Evolutionary conservation across 2,329 filamentous ascomycete genomes (phyloP).

Genomic region (Epichloe gansuensis): DNA sequence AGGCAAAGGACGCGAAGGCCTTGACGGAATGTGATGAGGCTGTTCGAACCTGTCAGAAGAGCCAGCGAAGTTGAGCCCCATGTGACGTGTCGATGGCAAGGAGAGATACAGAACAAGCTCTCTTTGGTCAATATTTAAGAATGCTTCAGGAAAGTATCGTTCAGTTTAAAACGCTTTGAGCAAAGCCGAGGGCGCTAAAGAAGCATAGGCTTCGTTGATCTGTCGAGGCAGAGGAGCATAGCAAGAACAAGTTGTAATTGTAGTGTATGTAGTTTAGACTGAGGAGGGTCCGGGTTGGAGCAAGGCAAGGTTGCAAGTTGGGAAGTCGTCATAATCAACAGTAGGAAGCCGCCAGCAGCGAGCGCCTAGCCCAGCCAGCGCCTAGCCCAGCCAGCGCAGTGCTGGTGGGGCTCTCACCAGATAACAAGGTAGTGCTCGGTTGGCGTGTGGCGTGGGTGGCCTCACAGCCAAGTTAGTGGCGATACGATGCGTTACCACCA

Average conservation of each 20-base stretch:
- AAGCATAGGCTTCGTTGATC: not conserved
- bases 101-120: not conserved
- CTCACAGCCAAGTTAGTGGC: no score
- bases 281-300: constrained; percentile 1
- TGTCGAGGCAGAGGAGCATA: not conserved
- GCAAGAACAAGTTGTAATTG: not conserved
- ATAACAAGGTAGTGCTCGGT: no score
- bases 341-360: no score
- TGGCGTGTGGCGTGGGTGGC: no score
- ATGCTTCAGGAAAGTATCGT: not conserved
- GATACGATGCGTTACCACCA: no score
- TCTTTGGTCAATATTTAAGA: not conserved
- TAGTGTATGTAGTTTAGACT: constrained; percentile 1
- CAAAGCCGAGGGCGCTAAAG: not conserved
- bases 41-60: not conserved
- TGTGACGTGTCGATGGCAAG: not conserved
- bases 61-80: not conserved
- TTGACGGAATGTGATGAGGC: not conserved
- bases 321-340: constrained; percentile 1
- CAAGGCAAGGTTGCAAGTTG: not conserved
- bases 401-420: no score
- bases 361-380: no score
- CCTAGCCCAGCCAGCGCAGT: no score
- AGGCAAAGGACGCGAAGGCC: not conserved
- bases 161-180: not conserved